These are phyloP conservation scores for Dendrocalamus sinicus DNA, from an alignment of 176 grass and related monocot species.

Conservation along the genomic window DNA sequence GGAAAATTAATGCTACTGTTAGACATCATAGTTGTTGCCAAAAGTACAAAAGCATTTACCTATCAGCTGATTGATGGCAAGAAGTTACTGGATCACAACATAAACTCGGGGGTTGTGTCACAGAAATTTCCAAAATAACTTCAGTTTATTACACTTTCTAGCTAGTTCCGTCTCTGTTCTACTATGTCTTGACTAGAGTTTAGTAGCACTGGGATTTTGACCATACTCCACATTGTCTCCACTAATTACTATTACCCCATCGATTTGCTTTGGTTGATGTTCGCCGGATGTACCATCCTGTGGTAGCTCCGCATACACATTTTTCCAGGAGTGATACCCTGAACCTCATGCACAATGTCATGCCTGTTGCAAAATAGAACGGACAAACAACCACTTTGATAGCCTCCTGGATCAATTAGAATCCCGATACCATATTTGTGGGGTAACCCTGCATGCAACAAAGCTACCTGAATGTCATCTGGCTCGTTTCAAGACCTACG, in stretches of 20 bases:
- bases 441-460: conserved; percentile 33
- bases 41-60: not conserved
- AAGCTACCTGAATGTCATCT: conserved; percentile 37
- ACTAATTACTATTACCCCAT: not conserved
- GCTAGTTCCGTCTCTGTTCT: not conserved
- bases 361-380: conserved; percentile 24
- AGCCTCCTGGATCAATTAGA: conserved; percentile 9
- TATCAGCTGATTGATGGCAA: conserved; percentile 3
- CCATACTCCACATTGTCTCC: not conserved
- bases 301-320: not conserved
- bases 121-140: too few relatives aligned
- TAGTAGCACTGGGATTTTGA: not conserved
- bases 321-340: conserved; percentile 25
- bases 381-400: conserved; percentile 38
- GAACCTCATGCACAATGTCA: conserved; percentile 16
- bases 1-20: not conserved
- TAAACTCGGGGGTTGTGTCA: not conserved
- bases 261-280: not conserved
- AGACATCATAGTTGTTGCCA: not conserved
- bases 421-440: conserved; percentile 17
- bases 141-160: not conserved
- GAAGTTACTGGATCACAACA: not conserved
- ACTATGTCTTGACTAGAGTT: not conserved
- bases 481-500: not conserved
- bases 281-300: conserved; percentile 10